Percentiles rank a stretch among this genome's conserved stretches.
Evolutionary conservation across 371 early-diverging fungal species (phyloP).

Genomic region (Cokeromyces recurvatus): DNA sequence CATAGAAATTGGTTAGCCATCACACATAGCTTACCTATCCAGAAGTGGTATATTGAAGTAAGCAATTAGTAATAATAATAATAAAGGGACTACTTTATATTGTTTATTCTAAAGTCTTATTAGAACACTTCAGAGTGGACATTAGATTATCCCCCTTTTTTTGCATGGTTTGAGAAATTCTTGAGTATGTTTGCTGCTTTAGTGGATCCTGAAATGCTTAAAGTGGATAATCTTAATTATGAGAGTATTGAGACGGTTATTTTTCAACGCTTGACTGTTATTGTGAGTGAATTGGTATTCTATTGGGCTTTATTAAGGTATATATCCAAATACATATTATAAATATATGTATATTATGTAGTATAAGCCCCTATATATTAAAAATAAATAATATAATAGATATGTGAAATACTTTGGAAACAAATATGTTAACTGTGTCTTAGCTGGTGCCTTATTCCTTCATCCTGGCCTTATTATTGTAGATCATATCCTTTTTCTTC

Average conservation of each 20-base stretch:
- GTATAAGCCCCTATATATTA: not conserved
- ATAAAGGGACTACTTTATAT: too few relatives aligned
- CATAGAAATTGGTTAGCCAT: slow-evolving; percentile 98
- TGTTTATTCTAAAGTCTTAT: too few relatives aligned
- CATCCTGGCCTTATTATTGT: slow-evolving; percentile 87
- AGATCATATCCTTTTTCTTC: slow-evolving; percentile 80
- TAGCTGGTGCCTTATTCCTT: slow-evolving; percentile 62
- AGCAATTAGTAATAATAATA: too few relatives aligned
- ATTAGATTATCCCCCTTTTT: slow-evolving; percentile 96
- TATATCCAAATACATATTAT: slow-evolving; percentile 1
- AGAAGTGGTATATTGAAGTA: slow-evolving; percentile 89
- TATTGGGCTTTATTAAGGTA: slow-evolving; percentile 67
- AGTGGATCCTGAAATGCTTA: slow-evolving; percentile 75
- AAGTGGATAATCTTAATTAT: slow-evolving; percentile 67
- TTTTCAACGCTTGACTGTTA: slow-evolving; percentile 84
- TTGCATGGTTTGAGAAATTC: slow-evolving; percentile 92
- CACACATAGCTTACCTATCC: slow-evolving; percentile 77
- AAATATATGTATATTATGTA: not conserved
- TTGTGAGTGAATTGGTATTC: slow-evolving; percentile 76
- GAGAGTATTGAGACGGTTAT: slow-evolving; percentile 62
- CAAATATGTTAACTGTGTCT: slow-evolving; percentile 32
- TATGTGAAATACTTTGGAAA: slow-evolving; percentile 35
- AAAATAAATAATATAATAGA: slow-evolving; percentile 9
- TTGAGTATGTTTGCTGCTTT: slow-evolving; percentile 62
- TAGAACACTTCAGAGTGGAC: slow-evolving; percentile 93